Conservation (phyloP, 108 stramenopile genomes). For the Cyclotella atomus region DNA sequence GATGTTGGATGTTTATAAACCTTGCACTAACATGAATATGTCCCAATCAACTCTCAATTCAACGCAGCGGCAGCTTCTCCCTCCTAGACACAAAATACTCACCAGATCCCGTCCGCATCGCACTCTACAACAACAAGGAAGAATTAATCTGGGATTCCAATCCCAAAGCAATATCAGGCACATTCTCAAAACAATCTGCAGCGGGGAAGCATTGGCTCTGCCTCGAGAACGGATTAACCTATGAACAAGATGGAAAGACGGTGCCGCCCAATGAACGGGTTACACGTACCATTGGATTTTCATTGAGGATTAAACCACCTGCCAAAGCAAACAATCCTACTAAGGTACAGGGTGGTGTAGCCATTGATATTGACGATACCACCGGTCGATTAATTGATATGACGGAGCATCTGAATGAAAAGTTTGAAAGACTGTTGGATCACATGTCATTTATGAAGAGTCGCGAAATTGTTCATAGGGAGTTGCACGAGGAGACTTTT, state of each 20-base stretch:
- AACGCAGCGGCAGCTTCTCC: conserved; percentile 43
- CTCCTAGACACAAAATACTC: conserved; percentile 34
- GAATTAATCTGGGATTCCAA: conserved; percentile 37
- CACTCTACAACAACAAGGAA: conserved; percentile 36
- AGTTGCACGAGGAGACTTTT: conserved; percentile 50
- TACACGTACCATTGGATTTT: conserved; percentile 49
- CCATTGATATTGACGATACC: conserved; percentile 25
- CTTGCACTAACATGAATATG: neutral
- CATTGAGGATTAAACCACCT: conserved; percentile 31
- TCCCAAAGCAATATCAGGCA: conserved; percentile 20
- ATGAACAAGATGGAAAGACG: conserved; percentile 9
- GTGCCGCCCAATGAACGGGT: conserved; percentile 10
- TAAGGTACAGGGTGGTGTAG: neutral
- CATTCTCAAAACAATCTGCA: conserved; percentile 22
- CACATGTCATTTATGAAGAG: conserved; percentile 51
- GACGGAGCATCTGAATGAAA: conserved; percentile 34
- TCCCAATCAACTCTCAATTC: neutral
- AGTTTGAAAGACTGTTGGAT: conserved; percentile 43
- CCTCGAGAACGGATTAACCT: conserved; percentile 43
- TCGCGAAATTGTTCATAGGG: conserved; percentile 48
- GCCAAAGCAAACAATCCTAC: neutral
- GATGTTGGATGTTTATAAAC: neutral
- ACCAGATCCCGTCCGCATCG: conserved; percentile 43
- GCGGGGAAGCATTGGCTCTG: conserved; percentile 42
- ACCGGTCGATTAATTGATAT: conserved; percentile 24